Percentiles rank a stretch among this genome's conserved stretches.
These are phyloP conservation scores for Fusarium drepaniforme DNA, from an alignment of 2,329 filamentous ascomycete genomes.

Conservation along the genomic window DNA sequence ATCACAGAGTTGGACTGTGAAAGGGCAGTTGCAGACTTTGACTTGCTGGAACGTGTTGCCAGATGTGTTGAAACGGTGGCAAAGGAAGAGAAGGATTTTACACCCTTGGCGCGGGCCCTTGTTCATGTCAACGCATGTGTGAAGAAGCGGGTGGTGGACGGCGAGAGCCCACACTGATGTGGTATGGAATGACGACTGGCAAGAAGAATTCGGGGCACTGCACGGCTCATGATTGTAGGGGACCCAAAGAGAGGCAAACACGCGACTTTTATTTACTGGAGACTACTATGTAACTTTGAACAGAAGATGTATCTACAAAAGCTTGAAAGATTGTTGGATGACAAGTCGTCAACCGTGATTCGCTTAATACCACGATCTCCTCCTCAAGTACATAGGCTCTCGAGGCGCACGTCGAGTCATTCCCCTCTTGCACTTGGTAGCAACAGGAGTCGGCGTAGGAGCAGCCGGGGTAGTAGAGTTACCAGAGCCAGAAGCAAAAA, in stretches of 20 bases:
- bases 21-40: not conserved
- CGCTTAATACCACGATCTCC: constrained; percentile 19
- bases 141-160: not conserved
- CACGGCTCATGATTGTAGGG: not conserved
- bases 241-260: not conserved
- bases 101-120: not conserved
- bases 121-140: not conserved
- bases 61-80: not conserved
- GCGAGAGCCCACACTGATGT: not conserved
- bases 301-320: constrained; percentile 8
- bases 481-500: constrained; percentile 23
- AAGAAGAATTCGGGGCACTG: not conserved
- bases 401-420: constrained; percentile 10
- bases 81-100: not conserved
- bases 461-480: constrained; percentile 31
- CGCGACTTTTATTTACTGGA: constrained; percentile 16
- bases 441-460: constrained; percentile 14
- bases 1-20: not conserved
- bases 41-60: not conserved
- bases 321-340: not conserved
- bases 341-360: not conserved
- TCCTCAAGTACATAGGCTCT: constrained; percentile 22
- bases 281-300: constrained; percentile 18
- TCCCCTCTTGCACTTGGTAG: constrained; percentile 18
- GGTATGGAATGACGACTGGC: not conserved